Evolutionary conservation across 805 yeast genomes (phyloP), one percentile per base, ranked within the genome.

Genomic region (Suhomyces pyralidae): DNA sequence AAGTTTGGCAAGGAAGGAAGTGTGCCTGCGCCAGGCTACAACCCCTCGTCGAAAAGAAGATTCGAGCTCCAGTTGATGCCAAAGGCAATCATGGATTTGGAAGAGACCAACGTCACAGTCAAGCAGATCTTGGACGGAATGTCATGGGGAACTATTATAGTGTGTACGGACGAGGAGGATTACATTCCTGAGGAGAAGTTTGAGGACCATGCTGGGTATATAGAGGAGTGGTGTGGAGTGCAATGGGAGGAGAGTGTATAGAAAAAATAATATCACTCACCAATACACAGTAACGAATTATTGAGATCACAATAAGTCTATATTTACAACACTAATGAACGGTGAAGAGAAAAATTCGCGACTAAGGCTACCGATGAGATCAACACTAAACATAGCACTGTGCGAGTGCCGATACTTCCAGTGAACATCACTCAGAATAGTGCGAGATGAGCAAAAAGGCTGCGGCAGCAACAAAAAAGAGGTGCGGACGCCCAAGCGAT

Each of bases 21-120:
- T 9, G 70, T 88, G 8, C 90, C 96, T 9, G 68, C 61, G 0
- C 88, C 89, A 3, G 79, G 80, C 1, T 83, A 72, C 58, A 81
- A 86, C 54, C 89, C 90, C 6, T 69, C 84, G 32, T 77, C 85
- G 17, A 42, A 55, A 12, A 78, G 93, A 58, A 80, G 79, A 30
- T 88, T 90, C 63, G 99, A 94, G 68, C 71, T 93, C 53, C 99
- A 94, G 66, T 68, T 94, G 51, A 93, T 93, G 97, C 99, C 99
- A 2, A 90, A 90, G 65, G 82, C 91, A 50, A 93, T 94, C 50
- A 76, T 89, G 48, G 93, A 90, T 61, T 76, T 94, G 45, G 97
- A 93, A 64, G 62, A 71, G 10, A 25, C 32, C 36, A 53, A 57
- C 3, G 51, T 49, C 19, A 54, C 57, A 28, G 58, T 56, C 6